Evolutionary conservation across 106 monocot genomes (phyloP), one percentile per base, ranked within the genome.

Genomic region (Dioscorea alata): DNA sequence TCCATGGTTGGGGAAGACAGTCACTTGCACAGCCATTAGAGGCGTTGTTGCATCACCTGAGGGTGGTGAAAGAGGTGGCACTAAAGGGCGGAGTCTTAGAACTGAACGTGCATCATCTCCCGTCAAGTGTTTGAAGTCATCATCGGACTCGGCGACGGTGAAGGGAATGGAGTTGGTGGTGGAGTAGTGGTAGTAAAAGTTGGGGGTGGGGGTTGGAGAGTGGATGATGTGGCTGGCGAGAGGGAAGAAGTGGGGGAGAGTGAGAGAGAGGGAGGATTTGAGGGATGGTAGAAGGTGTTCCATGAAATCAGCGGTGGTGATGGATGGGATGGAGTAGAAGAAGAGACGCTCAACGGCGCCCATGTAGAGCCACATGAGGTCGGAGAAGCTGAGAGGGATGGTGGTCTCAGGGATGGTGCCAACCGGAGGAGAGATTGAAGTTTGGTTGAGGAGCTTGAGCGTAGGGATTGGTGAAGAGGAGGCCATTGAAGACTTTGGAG

Each of bases 201-300:
- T 34, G 54, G 19, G 59, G 24, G n/a, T 59, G 52, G 81, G 57
- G 15, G 17, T 20, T 0, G 34, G 53, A 35, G 72, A 59, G 51
- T 25, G 57, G 1, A 48, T 22, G 60, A 77, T 10, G 5, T 10
- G 34, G 16, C 85, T 81, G 28, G 85, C 71, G 8, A 85, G 34
- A n/a, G 71, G 81, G 71, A 62, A 78, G 77, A 74, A 85, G 48
- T 53, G 68, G 33, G 51, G 79, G 62, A 91, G 81, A 52, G 79
- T 31, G 50, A 69, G 70, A 15, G 86, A 83, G 63, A 90, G 86
- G 25, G 90, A 90, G 50, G 24, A 25, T 16, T 74, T 85, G 59
- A 89, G 74, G 50, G 8, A 19, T 10, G 82, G 71, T 57, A 89
- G 66, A 48, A 59, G 19, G 49, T 66, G 13, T n/a, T 59, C 63